A percentile compares a stretch with the other conserved stretches of the same genome.
Conservation (phyloP, 2,329 filamentous ascomycete species). For the Hymenoscyphus fraxineus region DNA sequence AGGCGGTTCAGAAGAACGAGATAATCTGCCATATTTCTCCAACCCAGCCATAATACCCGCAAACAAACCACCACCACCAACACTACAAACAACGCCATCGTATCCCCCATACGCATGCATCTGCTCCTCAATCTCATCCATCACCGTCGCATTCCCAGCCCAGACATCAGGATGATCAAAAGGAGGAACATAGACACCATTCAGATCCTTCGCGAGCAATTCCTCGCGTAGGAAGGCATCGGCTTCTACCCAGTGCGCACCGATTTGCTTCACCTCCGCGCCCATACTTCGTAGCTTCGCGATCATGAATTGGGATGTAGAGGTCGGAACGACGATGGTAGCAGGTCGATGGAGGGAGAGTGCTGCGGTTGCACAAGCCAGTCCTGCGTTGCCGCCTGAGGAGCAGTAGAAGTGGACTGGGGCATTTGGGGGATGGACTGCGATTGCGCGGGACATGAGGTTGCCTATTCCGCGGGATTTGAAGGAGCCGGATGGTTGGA, state of each 20-base stretch:
- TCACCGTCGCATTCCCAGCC: constrained; percentile 58
- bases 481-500: constrained; percentile 83
- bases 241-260: constrained; percentile 65
- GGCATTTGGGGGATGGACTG: constrained; percentile 16
- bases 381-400: constrained; percentile 77
- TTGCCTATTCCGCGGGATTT: constrained; percentile 77
- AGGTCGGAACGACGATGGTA: constrained; percentile 70
- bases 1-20: constrained; percentile 2
- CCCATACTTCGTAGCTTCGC: constrained; percentile 67
- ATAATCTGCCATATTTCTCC: constrained; percentile 15
- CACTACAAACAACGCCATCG: constrained; percentile 69
- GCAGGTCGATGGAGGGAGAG: constrained; percentile 58
- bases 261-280: constrained; percentile 64
- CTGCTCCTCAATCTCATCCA: constrained; percentile 40
- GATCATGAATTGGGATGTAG: constrained; percentile 66
- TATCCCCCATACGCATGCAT: constrained; percentile 39
- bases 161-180: constrained; percentile 68
- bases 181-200: constrained; percentile 62
- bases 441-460: constrained; percentile 54
- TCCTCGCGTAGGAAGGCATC: constrained; percentile 61
- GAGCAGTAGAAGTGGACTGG: constrained; percentile 71
- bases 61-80: constrained; percentile 77
- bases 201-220: constrained; percentile 44
- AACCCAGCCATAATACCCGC: constrained; percentile 68
- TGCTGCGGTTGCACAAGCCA: constrained; percentile 76